Percentiles rank a stretch among this genome's conserved stretches.
phyloP scores from a whole-genome alignment of 73 alveolate genomes.

The Tetrahymena borealis region DNA sequence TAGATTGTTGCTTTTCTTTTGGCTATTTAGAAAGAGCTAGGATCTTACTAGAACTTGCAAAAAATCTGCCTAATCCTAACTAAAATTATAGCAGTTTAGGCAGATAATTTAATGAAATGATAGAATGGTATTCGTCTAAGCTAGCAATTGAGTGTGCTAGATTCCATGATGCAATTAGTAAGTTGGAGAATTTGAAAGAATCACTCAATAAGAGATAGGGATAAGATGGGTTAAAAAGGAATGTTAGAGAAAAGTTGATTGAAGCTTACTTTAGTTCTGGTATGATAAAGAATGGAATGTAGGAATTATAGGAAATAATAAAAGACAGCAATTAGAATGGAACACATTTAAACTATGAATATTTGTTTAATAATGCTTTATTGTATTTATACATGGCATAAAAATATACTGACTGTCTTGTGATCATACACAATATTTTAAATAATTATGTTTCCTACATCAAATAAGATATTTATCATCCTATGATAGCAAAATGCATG shows the following conservation, averaged over 20 bases:
- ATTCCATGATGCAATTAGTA: neutral
- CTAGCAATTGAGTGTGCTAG: neutral
- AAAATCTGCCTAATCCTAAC: neutral
- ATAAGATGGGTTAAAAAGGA: neutral
- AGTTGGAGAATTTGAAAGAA: neutral
- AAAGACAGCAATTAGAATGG: neutral
- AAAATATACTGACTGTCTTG: neutral
- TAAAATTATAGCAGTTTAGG: neutral
- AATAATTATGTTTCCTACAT: neutral
- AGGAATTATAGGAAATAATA: neutral
- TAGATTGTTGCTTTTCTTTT: neutral
- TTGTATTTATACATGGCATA: neutral
- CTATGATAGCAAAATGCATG: neutral
- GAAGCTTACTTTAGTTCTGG: neutral
- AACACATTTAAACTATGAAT: neutral
- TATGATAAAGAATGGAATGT: neutral
- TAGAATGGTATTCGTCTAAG: neutral
- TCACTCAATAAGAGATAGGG: neutral
- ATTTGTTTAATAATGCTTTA: neutral
- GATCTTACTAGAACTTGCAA: neutral
- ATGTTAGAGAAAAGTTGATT: neutral
- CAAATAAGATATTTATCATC: neutral
- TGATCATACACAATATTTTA: neutral
- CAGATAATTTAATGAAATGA: neutral
- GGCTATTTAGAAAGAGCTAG: neutral